A percentile compares a stretch with the other conserved stretches of the same genome.
Conservation (phyloP, 2,329 filamentous ascomycete species). For the Sarocladium oryzae region DNA sequence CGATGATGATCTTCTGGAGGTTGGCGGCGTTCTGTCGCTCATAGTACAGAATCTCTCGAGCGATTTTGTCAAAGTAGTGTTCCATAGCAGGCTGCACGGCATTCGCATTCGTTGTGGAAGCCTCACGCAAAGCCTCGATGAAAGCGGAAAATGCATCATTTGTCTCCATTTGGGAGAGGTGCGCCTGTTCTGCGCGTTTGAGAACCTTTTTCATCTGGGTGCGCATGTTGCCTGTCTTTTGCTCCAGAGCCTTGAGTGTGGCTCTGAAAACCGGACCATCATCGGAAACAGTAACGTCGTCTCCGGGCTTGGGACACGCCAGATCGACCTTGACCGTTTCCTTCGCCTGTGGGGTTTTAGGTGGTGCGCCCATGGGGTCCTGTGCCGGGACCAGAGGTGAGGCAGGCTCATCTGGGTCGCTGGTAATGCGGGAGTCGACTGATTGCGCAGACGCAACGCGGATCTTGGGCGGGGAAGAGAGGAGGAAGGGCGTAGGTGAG, state of each 20-base stretch:
- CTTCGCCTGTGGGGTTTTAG: slow-evolving; percentile 20
- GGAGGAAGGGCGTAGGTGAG: slow-evolving; percentile 65
- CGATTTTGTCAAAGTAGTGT: slow-evolving; percentile 97
- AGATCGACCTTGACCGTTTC: slow-evolving; percentile 76
- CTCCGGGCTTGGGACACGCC: slow-evolving; percentile 74
- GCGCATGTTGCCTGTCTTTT: slow-evolving; percentile 93
- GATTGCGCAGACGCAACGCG: slow-evolving; percentile 84
- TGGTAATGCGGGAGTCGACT: slow-evolving; percentile 73
- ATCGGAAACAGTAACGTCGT: slow-evolving; percentile 78
- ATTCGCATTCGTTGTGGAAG: slow-evolving; percentile 84
- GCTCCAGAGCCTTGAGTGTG: slow-evolving; percentile 92
- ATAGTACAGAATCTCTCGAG: slow-evolving; percentile 80
- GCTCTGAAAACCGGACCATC: slow-evolving; percentile 94
- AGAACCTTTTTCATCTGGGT: slow-evolving; percentile 92
- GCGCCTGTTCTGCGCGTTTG: slow-evolving; percentile 85
- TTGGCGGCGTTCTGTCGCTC: slow-evolving; percentile 79
- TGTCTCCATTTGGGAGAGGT: slow-evolving; percentile 70
- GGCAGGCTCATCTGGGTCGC: slow-evolving; percentile 59
- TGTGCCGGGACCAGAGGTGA: slow-evolving; percentile 40
- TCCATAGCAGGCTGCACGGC: slow-evolving; percentile 96
- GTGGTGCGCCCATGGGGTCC: slow-evolving; percentile 28
- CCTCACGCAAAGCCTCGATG: slow-evolving; percentile 79
- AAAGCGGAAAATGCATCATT: slow-evolving; percentile 82
- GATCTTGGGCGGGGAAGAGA: slow-evolving; percentile 67
- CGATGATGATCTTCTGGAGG: slow-evolving; percentile 88